Evolutionary conservation across 2,329 filamentous ascomycete species (phyloP), one percentile per base, ranked within the genome.

Genomic region (Fusarium sp.): DNA sequence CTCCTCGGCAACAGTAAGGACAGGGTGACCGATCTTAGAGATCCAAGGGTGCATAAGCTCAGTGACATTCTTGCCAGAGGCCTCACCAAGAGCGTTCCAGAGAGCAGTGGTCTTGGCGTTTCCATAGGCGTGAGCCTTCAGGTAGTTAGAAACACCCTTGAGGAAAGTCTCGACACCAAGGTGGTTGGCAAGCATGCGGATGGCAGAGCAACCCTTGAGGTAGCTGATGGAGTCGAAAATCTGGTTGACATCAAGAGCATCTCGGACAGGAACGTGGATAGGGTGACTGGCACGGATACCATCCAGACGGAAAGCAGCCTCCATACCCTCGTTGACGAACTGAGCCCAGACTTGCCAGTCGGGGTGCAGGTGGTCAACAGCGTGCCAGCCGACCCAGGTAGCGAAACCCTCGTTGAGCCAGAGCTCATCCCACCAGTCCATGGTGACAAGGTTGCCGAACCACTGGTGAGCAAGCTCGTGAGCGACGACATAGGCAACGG

Each of bases 321-420:
- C 94, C 86, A 97, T 94, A 78, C 93, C 93, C 86, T 98, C 96
- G 84, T 94, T 94, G 78, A 98, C 94, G 84, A 98, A 99, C 84
- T 98, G 95, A 66, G 94, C 92, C 96, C 96, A 99, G 37, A 98
- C 93, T 78, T 98, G 92, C 96, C 96, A 98, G 75, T 98, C 96
- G 6, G 96, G 96, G 83, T 98, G 94, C 62, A 98, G 90, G 80
- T 97, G 89, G 80, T 98, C 94, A 66, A 95, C 91, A 15, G 95
- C 95, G 69, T 95, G 89, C 96, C 96, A 99, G 59, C 96, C 96
- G 47, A 98, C 96, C 96, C 96, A 98, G 6, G 96, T 99, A 46
- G 96, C 96, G 80, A 99, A 99, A 18, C 95, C 95, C 83, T 98
- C 96, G 79, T 97, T 97, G 59, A 97, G 88, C 95, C 95, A 97